Base-by-base conservation (phyloP, 768 basidiomycete genomes). In the Tulasnella sp. region DNA sequence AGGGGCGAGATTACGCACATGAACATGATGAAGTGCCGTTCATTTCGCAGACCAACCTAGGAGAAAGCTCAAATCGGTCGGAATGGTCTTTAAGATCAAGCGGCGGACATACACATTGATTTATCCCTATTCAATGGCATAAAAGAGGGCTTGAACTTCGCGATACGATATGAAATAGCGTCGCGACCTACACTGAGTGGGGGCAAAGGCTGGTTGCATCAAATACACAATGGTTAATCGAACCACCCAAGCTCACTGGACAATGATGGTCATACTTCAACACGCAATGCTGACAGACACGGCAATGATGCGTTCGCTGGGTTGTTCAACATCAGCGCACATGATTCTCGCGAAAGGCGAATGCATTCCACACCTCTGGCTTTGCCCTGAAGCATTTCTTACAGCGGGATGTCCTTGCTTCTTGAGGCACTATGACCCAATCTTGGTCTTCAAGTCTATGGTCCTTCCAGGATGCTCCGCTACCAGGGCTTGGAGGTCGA, bases 11-110 rank as follows among this genome's bases (percentile, higher is more conserved):
- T 43, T n/a, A 70, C 83, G 55, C 61, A 88, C 89, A 98, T 84
- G 76, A 98, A 99, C 45, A 98, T 72, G 36, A 94, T 77, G 64
- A 99, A 99, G 70, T 97, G 91, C 0, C 94, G 82, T 66, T 97
- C 93, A 63, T 98, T 99, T 67, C 94, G 76, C 6, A 98, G 68
- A 9, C 94, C 94, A 41, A 99, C 69, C 69, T 70, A 54, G 39
- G 29, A 17, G 15, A 31, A 27, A 29, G 15, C 15, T 45, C 27
- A 45, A 23, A 4, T 4, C 11, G 3, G 17, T n/a, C 19, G 19
- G 14, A 3, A 19, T 19, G 37, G 12, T 1, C 23, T 2, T 23
- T 14, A 25, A 14, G 19, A 49, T 8, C 6, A 27, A 27, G 6
- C 8, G 29, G 27, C 27, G 17, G 25, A 41, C 68, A 60, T 51